Base-by-base conservation (phyloP, 306 rosid species). In the Oxytropis ochrocephala region DNA sequence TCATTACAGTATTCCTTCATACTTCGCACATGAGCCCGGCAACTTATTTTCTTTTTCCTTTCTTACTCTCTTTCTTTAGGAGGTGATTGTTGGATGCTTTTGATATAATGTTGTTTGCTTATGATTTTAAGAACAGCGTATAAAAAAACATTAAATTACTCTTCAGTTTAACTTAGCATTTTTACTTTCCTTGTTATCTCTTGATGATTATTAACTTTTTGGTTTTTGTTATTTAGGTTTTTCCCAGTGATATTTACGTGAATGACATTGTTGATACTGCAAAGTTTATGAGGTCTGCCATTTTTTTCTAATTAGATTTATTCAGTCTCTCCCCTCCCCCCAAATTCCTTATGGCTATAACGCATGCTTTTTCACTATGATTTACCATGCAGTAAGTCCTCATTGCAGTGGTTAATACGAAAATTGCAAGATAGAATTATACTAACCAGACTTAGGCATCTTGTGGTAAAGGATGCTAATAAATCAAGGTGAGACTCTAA, bases 401-500 rank as follows among this genome's bases (percentile, higher is more conserved):
- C 98, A 56, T 79, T 94, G 85, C 86, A 82, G 78, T 88, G 97
- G 96, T 78, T 94, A 53, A 51, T 91, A 66, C 84, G 78, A 53
- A 82, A 85, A 80, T 74, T 88, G 27, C 99, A 87, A 67, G 97
- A 88, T 61, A 85, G 92, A 74, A 88, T 90, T 73, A 76, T 68
- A 67, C 42, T 76, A 46, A 80, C 86, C 84, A 79, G 82, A 63
- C 83, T 84, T 64, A 83, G 96, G 87, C 70, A 18, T 41, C 75
- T 80, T 74, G 79, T 80, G 54, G 90, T 84, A 63, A 80, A 84
- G 49, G 83, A 70, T 84, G 91, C 86, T 38, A 88, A 85, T 66
- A 82, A 88, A 75, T 88, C 87, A 24, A 80, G 97, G 99, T 84
- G 72, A 74, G 81, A 13, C 13, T 56, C 16, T 56, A 56, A 30